Percentiles rank a stretch among this genome's conserved stretches.
phyloP scores from a whole-genome alignment of 768 basidiomycete species.

The Termitomyces sp. region DNA sequence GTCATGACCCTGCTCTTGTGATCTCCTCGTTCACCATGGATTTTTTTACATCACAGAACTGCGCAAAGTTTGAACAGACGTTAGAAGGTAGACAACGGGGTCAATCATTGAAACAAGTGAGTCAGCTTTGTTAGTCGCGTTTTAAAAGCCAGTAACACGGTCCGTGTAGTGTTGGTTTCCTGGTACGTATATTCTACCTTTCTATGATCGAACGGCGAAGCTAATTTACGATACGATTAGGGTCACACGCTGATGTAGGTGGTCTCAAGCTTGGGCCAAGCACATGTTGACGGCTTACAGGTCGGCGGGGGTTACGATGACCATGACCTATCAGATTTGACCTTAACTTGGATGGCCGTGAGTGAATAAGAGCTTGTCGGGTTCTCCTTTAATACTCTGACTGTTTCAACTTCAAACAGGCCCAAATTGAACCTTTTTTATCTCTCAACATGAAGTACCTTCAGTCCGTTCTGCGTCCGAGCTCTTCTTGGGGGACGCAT shows the following conservation, averaged over 20 bases:
- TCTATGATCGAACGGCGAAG: not conserved
- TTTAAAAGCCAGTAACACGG: not conserved
- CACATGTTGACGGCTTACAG: slow-evolving; percentile 24
- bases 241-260: slow-evolving; percentile 37
- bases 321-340: slow-evolving; percentile 65
- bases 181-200: slow-evolving; percentile 32
- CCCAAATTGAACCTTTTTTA: slow-evolving; percentile 50
- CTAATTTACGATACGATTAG: slow-evolving; percentile 11
- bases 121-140: not conserved
- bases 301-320: slow-evolving; percentile 65
- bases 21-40: not conserved
- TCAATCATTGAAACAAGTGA: slow-evolving; percentile 60
- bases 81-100: slow-evolving; percentile 43
- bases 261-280: not conserved
- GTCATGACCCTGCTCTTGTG: slow-evolving; percentile 15
- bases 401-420: slow-evolving; percentile 28
- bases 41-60: slow-evolving; percentile 26
- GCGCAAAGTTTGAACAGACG: slow-evolving; percentile 61
- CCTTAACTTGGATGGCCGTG: slow-evolving; percentile 63
- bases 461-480: slow-evolving; percentile 42
- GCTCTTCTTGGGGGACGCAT: slow-evolving; percentile 56
- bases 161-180: slow-evolving; percentile 61
- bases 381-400: not conserved
- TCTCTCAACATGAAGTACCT: slow-evolving; percentile 55
- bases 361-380: slow-evolving; percentile 13